Evolutionary conservation across 208 protist genomes (phyloP).

Genomic region (Strigomonas culicis): DNA sequence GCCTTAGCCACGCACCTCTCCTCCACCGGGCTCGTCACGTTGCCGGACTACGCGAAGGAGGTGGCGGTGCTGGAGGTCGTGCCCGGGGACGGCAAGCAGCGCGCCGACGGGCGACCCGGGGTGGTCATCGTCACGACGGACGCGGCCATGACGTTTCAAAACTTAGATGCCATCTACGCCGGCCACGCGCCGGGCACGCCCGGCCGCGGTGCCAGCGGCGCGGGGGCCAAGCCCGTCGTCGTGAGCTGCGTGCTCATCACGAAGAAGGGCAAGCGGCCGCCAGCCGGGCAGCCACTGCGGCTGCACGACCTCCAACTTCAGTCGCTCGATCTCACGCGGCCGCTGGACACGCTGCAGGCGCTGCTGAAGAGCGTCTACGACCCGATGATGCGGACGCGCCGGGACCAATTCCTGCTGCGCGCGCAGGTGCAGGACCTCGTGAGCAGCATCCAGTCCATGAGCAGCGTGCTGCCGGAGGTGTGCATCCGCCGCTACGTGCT

Average conservation of each 20-base stretch:
- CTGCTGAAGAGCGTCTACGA: slow-evolving; percentile 72
- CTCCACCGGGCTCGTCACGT: neutral
- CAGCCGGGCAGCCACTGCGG: slow-evolving; percentile 16
- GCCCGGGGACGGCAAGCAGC: slow-evolving; percentile 3
- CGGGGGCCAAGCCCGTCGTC: neutral
- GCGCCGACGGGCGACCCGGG: neutral
- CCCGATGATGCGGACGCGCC: slow-evolving; percentile 40
- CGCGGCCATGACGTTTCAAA: neutral
- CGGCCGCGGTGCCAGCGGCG: neutral
- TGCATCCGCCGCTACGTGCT: slow-evolving; percentile 69
- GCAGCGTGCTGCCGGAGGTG: slow-evolving; percentile 52
- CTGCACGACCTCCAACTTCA: slow-evolving; percentile 61
- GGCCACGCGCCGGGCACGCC: neutral
- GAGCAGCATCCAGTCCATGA: slow-evolving; percentile 53
- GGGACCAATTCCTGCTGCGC: slow-evolving; percentile 41
- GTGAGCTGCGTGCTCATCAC: slow-evolving; percentile 19
- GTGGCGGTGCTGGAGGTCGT: slow-evolving; percentile 11
- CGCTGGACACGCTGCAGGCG: slow-evolving; percentile 53
- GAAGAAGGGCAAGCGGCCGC: neutral
- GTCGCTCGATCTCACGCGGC: slow-evolving; percentile 52
- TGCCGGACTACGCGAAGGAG: neutral
- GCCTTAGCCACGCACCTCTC: neutral
- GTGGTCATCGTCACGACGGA: slow-evolving; percentile 6
- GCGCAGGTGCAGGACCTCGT: slow-evolving; percentile 72
- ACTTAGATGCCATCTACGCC: neutral